Base-by-base conservation (phyloP, 2,329 filamentous ascomycete species). In the Hyphodiscus sp. region DNA sequence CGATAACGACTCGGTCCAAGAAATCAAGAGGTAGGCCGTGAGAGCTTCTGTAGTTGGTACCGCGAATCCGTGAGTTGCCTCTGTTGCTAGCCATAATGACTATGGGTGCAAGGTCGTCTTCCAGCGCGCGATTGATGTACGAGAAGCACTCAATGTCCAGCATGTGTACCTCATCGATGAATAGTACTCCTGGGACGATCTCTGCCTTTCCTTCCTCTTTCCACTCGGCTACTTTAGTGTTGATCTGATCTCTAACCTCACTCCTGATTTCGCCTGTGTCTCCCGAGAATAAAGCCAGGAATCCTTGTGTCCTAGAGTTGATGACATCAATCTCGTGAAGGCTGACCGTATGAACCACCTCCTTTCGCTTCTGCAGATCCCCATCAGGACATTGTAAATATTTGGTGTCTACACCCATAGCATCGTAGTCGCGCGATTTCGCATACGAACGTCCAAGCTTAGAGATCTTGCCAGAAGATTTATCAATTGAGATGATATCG, bases 81-180 rank as follows among this genome's bases (percentile, higher is more conserved):
- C 94, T 82, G 76, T 99, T 99, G 78, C 89, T 95, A 51, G 94
- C 94, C 94, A 99, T 99, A 73, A 99, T 99, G 70, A 99, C 91
- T 60, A 99, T 91, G 41, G 94, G 94, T 1, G 94, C 91, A 30
- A 99, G 80, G 65, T 97, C 91, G 56, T 91, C 90, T 73, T 99
- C 94, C 45, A 99, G 79, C 0, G 94, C 94, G 50, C 94, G 88
- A 76, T 99, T 99, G 78, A 99, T 87, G 76, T 95, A 99, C 45
- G 91, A 95, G 77, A 96, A 99, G 76, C 92, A 97, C 73, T 99
- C 94, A 60, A 97, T 96, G 70, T 99, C 94, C 54, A 99, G 87
- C 92, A 99, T 97, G 77, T 99, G 94, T 5, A 99, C 92, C 75
- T 99, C 94, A 67, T 99, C 94, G 66, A 99, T 95, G 77, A 99